phyloP scores from a whole-genome alignment of 2,329 filamentous ascomycete genomes.

The Coleophoma cylindrospora region DNA sequence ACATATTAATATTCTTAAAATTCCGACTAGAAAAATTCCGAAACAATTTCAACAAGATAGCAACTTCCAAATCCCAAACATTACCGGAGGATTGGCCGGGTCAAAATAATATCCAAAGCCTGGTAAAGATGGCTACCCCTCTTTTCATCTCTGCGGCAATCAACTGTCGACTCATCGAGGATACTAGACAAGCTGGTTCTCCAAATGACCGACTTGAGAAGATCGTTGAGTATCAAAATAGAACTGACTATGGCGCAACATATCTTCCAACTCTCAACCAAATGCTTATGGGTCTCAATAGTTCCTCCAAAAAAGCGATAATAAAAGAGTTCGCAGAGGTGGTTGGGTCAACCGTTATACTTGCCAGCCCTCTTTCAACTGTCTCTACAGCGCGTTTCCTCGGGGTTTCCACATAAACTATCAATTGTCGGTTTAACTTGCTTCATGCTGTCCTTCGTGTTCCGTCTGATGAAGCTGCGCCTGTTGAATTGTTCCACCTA shows the following conservation, averaged over 20 bases:
- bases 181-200: too few species aligned
- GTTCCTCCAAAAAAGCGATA: too few species aligned
- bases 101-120: neutral
- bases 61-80: too few species aligned
- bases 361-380: neutral
- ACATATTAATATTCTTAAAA: slow-evolving; percentile 17
- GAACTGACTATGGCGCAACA: too few species aligned
- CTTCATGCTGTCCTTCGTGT: neutral
- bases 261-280: too few species aligned
- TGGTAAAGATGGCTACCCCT: neutral
- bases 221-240: neutral
- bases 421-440: neutral
- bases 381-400: neutral
- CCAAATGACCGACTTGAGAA: too few species aligned
- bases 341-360: too few species aligned
- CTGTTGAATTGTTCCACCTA: neutral
- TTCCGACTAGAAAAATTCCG: slow-evolving; percentile 7
- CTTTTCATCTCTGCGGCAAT: neutral
- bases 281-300: too few species aligned
- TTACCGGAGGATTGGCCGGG: neutral
- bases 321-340: too few species aligned
- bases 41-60: too few species aligned
- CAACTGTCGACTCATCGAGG: neutral
- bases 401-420: neutral
- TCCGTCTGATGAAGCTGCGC: neutral